Conservation (phyloP, 2,329 filamentous ascomycete species). For the Ceratocystiopsis brevicomis region DNA sequence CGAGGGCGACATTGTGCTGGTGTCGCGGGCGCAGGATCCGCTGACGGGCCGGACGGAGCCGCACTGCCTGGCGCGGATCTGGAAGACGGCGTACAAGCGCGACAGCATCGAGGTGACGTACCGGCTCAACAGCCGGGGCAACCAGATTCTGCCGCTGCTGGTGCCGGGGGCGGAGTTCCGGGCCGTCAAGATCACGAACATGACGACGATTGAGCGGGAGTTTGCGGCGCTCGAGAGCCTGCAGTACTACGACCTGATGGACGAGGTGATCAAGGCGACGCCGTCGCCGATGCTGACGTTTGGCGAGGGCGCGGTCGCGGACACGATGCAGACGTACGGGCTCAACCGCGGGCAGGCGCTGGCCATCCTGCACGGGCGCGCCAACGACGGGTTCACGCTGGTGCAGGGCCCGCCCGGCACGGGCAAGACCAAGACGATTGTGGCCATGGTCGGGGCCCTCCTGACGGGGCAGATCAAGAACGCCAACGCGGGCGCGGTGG, state of each 20-base stretch:
- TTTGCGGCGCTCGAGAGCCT: slow-evolving; percentile 80
- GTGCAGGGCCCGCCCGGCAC: slow-evolving; percentile 93
- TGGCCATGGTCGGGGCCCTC: slow-evolving; percentile 84
- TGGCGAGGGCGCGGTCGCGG: slow-evolving; percentile 49
- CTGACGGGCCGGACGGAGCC: slow-evolving; percentile 44
- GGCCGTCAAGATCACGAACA: slow-evolving; percentile 72
- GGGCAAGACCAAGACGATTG: slow-evolving; percentile 95
- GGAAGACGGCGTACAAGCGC: slow-evolving; percentile 63
- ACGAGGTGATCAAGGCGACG: slow-evolving; percentile 69
- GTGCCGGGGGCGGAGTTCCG: slow-evolving; percentile 50
- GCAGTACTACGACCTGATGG: slow-evolving; percentile 89
- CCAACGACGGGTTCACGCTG: slow-evolving; percentile 92
- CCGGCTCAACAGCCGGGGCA: slow-evolving; percentile 51
- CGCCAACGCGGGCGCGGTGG: slow-evolving; percentile 24
- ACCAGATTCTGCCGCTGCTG: slow-evolving; percentile 42
- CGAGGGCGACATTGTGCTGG: slow-evolving; percentile 75
- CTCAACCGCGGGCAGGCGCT: slow-evolving; percentile 81
- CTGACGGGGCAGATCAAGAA: slow-evolving; percentile 37
- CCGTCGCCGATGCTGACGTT: slow-evolving; percentile 79
- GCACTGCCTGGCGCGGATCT: slow-evolving; percentile 75
- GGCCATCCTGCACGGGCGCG: slow-evolving; percentile 76
- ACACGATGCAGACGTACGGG: slow-evolving; percentile 56
- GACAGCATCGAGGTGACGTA: slow-evolving; percentile 69
- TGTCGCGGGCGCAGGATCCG: slow-evolving; percentile 58
- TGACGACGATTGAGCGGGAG: slow-evolving; percentile 88